Base-by-base conservation (phyloP, 2,329 filamentous ascomycete species). In the Penicillium sp. region DNA sequence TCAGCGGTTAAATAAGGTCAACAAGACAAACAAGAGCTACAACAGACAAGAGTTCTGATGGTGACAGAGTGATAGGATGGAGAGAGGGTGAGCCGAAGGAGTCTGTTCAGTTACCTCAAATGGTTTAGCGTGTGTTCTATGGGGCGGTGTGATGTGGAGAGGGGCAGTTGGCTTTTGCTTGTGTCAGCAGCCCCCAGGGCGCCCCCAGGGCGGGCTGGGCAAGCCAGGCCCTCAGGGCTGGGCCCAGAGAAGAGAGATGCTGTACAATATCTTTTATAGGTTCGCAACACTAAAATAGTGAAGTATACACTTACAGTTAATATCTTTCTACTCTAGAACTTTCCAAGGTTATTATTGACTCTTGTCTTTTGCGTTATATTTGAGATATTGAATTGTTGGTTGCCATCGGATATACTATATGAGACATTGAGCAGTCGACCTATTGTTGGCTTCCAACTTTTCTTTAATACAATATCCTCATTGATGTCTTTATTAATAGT, bases 121-220 rank as follows among this genome's bases (percentile, higher is more conserved):
- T 5, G 51, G 62, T 57, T 63, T 65, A 65, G 62, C 58, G 60
- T 47, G 54, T 61, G 61, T 61, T 64, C 57, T 59, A 61, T 63
- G 61, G 60, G 59, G 62, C 62, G 62, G 62, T 64, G 62, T 61
- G 62, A 59, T 65, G 62, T 62, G 62, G 62, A 61, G 63, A 65
- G 63, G 63, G 62, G 63, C 62, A 64, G 19, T 37, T 55, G 51
- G 42, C 33, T 16, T 33, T 31, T 41, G 44, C 26, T 44, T 44
- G 28, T 25, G 43, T 45, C 43, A 45, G 26, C 42, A 45, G 14
- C 43, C 30, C 28, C 30, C 8, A 7, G 30, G 30, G 9, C n/a
- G 17, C 25, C 37, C 14, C 6, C 11, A 16, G 25, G 16, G 25
- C 40, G 25, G 16, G 25, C 40, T 28, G 40, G 40, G 25, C 25